Base-by-base conservation (phyloP, 2,329 filamentous ascomycete genomes). In the Seiridium cupressi region DNA sequence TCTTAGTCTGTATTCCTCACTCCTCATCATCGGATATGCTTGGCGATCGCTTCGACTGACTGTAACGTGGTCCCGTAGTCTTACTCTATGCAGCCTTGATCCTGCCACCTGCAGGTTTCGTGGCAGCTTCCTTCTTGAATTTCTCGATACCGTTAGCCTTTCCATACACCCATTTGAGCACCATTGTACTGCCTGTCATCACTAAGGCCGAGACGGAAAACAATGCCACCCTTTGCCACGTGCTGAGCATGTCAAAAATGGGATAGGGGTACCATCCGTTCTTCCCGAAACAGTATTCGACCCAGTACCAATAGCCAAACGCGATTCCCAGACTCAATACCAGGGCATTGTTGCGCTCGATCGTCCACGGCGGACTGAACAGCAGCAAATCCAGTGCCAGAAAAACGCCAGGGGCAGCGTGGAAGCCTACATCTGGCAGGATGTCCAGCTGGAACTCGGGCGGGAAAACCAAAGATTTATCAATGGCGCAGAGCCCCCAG, bases 181-280 rank as follows among this genome's bases (percentile, higher is more conserved):
- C 75, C 31, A 85, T 77, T 0, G 91, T 93, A 64, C 87, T 92
- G 3, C 79, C 72, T 2, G 90, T 88, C 86, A 96, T 93, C 13
- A 91, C 74, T 1, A 83, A 69, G 1, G 91, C 92, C 47, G 90
- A 90, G 18, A 84, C 76, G 1, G 80, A 81, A 66, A 96, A 96
- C 8, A 96, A 78, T 0, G 84, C 75, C 7, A 87, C 77, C 26
- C 93, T 84, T 69, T 92, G 88, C 54, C 77, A 71, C 0, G 86
- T 89, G 55, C 80, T 82, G 47, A 96, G 77, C 49, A 90, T 72
- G 7, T 81, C 87, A 64, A 97, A 94, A 34, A 97, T 82, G 1
- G 93, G 93, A 73, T 97, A 97, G 0, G 93, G 92, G 67, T 96
- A 96, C 85, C 80, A 84, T 69, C 88, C 85, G 67, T 92, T 92